Evolutionary conservation across 2,329 filamentous ascomycete genomes (phyloP), one percentile per base, ranked within the genome.

Genomic region (Stemphylium vesicarium): DNA sequence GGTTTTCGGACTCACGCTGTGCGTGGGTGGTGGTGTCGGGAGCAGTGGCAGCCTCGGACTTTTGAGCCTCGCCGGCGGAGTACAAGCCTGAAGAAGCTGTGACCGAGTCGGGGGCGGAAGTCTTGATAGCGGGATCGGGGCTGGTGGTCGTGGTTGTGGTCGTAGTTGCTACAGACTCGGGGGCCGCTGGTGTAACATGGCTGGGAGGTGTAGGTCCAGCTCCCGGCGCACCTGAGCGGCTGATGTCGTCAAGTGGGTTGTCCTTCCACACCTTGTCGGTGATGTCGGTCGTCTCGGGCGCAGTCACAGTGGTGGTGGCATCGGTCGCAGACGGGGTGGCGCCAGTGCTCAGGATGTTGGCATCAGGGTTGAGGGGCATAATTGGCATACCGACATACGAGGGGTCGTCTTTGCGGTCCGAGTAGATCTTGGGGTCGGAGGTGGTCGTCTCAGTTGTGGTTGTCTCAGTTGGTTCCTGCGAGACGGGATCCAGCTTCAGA

Each of bases 201-300:
- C 56, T 59, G 16, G 63, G 62, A 12, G 57, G 63, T 24, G 43
- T 29, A 37, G 57, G 62, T 12, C 62, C 62, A 55, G 62, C 62
- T 16, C 62, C 62, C n/a, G 62, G 62, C 20, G 62, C 62, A 44
- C 62, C 64, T 11, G 64, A 63, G 36, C 65, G 57, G 5, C 63
- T 59, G 26, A 63, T 49, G 32, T 67, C 55, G 37, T 74, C 68
- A 9, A 70, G 63, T 8, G 71, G 65, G 15, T 62, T 66, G 7
- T 69, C 59, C 53, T 75, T 70, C 54, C 63, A 64, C 20, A 66
- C 52, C 41, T 60, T 60, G 50, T 65, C 65, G 8, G 65, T 69
- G 24, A 71, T 63, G 41, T 64, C 72, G n/a, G 71, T 73, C 26
- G 65, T 62, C 39, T 65, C 62, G 7, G 66, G 70, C 16, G 63